Evolutionary conservation across 768 basidiomycete species (phyloP).

Genomic region (Tricholoma hemisulphureum): DNA sequence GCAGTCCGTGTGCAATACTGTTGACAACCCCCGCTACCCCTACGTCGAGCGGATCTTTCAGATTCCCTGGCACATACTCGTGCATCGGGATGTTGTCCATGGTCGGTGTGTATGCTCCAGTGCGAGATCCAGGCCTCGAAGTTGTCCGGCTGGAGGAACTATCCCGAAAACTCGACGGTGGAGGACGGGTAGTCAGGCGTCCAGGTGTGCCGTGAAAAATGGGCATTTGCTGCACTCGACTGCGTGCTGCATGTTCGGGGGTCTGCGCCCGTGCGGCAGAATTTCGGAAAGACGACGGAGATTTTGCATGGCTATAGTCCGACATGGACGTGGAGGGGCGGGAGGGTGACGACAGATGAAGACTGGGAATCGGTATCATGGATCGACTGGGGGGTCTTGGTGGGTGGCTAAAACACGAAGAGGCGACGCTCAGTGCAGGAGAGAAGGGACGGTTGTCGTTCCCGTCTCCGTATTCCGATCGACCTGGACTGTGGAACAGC

Average conservation of each 20-base stretch:
- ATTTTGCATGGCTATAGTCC: slow-evolving; percentile 51
- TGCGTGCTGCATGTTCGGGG: slow-evolving; percentile 60
- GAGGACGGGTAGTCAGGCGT: slow-evolving; percentile 43
- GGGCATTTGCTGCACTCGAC: slow-evolving; percentile 59
- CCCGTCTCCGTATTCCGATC: slow-evolving; percentile 32
- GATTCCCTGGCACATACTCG: slow-evolving; percentile 63
- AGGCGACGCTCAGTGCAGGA: slow-evolving; percentile 48
- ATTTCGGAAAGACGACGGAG: slow-evolving; percentile 38
- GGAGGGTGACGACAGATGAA: slow-evolving; percentile 68
- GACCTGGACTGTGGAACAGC: slow-evolving; percentile 30
- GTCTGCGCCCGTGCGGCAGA: slow-evolving; percentile 59
- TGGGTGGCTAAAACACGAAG: slow-evolving; percentile 46
- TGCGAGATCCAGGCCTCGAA: slow-evolving; percentile 65
- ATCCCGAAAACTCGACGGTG: slow-evolving; percentile 79
- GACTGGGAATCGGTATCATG: slow-evolving; percentile 76
- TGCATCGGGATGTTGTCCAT: slow-evolving; percentile 53
- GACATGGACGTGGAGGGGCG: slow-evolving; percentile 74
- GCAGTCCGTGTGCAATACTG: slow-evolving; percentile 70
- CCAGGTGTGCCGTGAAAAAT: slow-evolving; percentile 47
- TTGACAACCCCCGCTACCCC: slow-evolving; percentile 79
- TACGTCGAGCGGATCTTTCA: slow-evolving; percentile 76
- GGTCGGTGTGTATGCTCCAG: slow-evolving; percentile 62
- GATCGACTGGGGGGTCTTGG: slow-evolving; percentile 80
- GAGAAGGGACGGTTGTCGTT: slow-evolving; percentile 58
- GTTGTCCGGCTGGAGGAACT: slow-evolving; percentile 51